phyloP scores from a whole-genome alignment of 148 eudicot genomes.

The Simmondsia chinensis region DNA sequence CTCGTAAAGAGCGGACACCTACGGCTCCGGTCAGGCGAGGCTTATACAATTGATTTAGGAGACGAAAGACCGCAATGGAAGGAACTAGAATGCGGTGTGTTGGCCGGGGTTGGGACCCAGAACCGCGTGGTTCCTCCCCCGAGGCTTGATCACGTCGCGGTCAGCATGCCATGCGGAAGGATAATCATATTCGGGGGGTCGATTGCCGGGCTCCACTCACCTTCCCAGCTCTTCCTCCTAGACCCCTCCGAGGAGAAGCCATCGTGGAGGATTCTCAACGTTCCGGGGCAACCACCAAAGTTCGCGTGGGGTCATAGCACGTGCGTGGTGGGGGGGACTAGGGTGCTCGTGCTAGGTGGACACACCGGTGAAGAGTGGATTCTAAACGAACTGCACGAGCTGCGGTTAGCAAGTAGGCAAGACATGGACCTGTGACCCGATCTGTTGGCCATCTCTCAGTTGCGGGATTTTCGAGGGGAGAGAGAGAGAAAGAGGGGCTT shows the following conservation, averaged over 20 bases:
- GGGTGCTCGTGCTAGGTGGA: constrained; percentile 76
- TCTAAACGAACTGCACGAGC: constrained; percentile 68
- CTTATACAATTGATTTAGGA: constrained; percentile 53
- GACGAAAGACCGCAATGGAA: constrained; percentile 60
- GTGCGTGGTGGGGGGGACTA: constrained; percentile 76
- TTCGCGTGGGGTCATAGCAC: constrained; percentile 88
- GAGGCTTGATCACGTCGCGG: constrained; percentile 75
- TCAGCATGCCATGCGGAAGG: constrained; percentile 82
- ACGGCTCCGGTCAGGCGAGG: constrained; percentile 59
- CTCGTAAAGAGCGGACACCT: constrained; percentile 66
- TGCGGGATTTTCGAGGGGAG: no score
- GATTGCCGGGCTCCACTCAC: constrained; percentile 66
- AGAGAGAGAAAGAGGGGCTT: no score
- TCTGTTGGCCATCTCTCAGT: no score
- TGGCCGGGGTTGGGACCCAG: constrained; percentile 42
- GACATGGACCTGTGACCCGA: constrained; percentile 34
- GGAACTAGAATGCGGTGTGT: constrained; percentile 46
- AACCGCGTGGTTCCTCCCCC: constrained; percentile 64
- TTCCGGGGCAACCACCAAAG: constrained; percentile 72
- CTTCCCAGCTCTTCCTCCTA: constrained; percentile 60
- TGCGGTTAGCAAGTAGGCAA: constrained; percentile 65
- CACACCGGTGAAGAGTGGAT: constrained; percentile 83
- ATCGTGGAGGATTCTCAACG: constrained; percentile 62
- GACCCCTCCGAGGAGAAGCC: constrained; percentile 80
- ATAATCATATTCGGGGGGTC: constrained; percentile 77